phyloP scores from a whole-genome alignment of 1,139 yeast genomes.

The Suhomyces chickasaworum region DNA sequence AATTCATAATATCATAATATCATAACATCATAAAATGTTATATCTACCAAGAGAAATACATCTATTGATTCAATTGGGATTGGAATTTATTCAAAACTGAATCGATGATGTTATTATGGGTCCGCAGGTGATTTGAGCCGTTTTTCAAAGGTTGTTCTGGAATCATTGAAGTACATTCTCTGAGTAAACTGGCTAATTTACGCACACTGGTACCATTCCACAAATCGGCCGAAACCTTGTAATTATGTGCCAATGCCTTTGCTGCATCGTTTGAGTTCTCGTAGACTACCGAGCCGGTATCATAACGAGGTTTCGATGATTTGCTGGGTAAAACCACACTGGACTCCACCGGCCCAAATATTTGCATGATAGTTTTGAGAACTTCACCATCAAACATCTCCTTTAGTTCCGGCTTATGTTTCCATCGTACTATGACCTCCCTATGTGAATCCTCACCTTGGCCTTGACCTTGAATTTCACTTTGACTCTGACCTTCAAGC shows the following conservation, averaged over 20 bases:
- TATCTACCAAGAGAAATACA: too few relatives aligned
- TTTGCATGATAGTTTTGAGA: conserved; percentile 43
- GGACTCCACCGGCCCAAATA: conserved; percentile 43
- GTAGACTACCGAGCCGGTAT: conserved; percentile 40
- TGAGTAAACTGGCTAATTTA: conserved; percentile 48
- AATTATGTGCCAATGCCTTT: conserved; percentile 45
- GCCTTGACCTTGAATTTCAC: too few relatives aligned
- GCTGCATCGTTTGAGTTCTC: conserved; percentile 26
- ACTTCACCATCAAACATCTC: conserved; percentile 35
- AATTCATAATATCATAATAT: too few relatives aligned
- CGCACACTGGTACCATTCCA: conserved; percentile 53
- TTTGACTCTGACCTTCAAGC: too few relatives aligned
- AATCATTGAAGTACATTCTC: conserved; percentile 30
- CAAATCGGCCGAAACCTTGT: conserved; percentile 37
- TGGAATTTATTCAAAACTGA: conserved; percentile 5
- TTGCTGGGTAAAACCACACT: conserved; percentile 18
- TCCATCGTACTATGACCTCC: conserved; percentile 42
- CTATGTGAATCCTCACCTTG: too few relatives aligned
- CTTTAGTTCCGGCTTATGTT: conserved; percentile 38
- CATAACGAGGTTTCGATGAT: conserved; percentile 33
- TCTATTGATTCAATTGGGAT: background rate
- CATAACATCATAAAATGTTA: too few relatives aligned
- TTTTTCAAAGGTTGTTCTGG: background rate
- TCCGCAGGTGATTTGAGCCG: background rate
- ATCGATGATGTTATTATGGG: conserved; percentile 4